Percentiles rank a stretch among this genome's conserved stretches.
phyloP scores from a whole-genome alignment of 140 eudicot species.

The Cichorium intybus region DNA sequence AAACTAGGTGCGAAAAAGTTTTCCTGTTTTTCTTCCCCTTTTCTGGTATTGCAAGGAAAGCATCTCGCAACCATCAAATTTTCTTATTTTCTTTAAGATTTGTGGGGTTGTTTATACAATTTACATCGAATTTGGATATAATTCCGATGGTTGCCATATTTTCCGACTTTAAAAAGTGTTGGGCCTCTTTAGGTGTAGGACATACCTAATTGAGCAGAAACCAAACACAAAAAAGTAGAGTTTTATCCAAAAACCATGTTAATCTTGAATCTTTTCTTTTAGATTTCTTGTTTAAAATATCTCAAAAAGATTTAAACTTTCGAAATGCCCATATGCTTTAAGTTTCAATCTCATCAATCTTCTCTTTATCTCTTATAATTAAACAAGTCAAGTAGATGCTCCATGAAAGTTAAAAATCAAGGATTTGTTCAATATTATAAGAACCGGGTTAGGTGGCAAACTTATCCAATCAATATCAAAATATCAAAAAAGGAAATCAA shows the following conservation, averaged over 20 bases:
- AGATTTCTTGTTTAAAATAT: background rate
- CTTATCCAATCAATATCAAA: slow-evolving; percentile 10
- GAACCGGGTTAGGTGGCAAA: slow-evolving; percentile 6
- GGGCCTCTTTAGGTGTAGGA: slow-evolving; percentile 3
- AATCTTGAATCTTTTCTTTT: background rate
- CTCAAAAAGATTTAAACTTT: background rate
- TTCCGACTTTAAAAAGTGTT: background rate
- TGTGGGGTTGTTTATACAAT: slow-evolving; percentile 8
- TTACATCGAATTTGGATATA: background rate
- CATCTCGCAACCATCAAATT: background rate
- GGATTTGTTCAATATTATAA: slow-evolving; percentile 1
- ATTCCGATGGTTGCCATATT: background rate
- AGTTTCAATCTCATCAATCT: background rate
- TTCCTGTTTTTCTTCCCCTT: background rate
- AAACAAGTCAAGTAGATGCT: slow-evolving; percentile 13
- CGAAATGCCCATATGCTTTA: background rate
- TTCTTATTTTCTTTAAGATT: background rate
- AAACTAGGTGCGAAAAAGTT: background rate
- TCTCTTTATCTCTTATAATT: background rate
- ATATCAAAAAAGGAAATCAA: background rate
- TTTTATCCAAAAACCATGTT: background rate
- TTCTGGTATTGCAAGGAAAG: background rate
- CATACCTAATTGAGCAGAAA: background rate
- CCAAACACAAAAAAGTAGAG: background rate
- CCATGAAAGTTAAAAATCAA: slow-evolving; percentile 1